phyloP scores from a whole-genome alignment of 371 early-diverging fungal species.

The Lichtheimia corymbifera region DNA sequence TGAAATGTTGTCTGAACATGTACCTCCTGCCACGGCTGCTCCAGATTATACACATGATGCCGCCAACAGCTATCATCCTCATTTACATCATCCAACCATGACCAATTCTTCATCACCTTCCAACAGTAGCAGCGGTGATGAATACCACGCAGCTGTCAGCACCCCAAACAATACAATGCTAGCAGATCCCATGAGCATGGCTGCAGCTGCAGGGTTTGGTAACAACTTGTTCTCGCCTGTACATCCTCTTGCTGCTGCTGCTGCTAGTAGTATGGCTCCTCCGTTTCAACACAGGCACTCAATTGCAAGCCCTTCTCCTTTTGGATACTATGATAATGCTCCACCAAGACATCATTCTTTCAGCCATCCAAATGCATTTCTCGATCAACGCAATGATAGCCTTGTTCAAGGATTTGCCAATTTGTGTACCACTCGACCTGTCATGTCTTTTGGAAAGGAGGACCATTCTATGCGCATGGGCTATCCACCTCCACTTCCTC shows the following conservation, averaged over 20 bases:
- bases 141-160: slow-evolving; percentile 12
- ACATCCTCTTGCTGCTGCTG: slow-evolving; percentile 1
- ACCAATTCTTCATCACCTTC: background rate
- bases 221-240: background rate
- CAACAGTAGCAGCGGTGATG: slow-evolving; percentile 9
- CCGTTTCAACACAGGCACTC: slow-evolving; percentile 24
- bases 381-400: slow-evolving; percentile 7
- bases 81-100: background rate
- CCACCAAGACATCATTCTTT: slow-evolving; percentile 23
- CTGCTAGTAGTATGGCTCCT: background rate
- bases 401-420: slow-evolving; percentile 5
- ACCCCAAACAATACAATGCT: background rate
- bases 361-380: slow-evolving; percentile 15
- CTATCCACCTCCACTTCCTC: background rate
- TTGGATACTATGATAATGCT: slow-evolving; percentile 14
- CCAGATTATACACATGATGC: background rate
- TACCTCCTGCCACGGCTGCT: background rate
- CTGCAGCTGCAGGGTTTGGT: background rate
- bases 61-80: background rate
- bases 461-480: background rate
- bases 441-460: background rate
- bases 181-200: slow-evolving; percentile 1
- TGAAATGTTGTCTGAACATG: slow-evolving; percentile 33
- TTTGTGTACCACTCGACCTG: slow-evolving; percentile 1
- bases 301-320: slow-evolving; percentile 21